These are phyloP conservation scores for Pleurotus eryngii DNA, from an alignment of 768 basidiomycete species.

Conservation along the genomic window DNA sequence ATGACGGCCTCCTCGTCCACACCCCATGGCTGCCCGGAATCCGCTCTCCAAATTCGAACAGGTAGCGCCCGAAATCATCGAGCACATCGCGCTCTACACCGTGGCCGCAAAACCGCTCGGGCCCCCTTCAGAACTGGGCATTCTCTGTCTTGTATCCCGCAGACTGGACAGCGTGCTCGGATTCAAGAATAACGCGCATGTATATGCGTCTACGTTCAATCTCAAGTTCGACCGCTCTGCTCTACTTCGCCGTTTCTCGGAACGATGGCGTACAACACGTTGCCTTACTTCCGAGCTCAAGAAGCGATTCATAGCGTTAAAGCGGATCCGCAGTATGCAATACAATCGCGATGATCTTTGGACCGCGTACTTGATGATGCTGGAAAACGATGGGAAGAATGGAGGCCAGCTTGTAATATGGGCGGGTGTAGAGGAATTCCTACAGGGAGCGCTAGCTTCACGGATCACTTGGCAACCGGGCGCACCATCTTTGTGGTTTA, in stretches of 20 bases:
- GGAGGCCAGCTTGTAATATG: conserved; percentile 38
- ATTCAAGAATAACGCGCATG: conserved; percentile 28
- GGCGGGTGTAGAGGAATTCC: conserved; percentile 23
- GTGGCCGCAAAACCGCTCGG: conserved; percentile 35
- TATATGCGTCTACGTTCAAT: conserved; percentile 43
- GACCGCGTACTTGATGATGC: conserved; percentile 49
- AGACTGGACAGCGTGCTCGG: conserved; percentile 32
- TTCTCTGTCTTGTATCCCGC: conserved; percentile 37
- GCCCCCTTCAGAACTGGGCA: conserved; percentile 36
- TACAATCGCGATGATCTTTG: conserved; percentile 42
- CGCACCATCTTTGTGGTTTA: conserved; percentile 15
- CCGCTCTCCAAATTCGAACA: conserved; percentile 14
- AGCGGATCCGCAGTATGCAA: conserved; percentile 32
- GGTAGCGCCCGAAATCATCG: conserved; percentile 28
- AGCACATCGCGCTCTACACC: conserved; percentile 40
- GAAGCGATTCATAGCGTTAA: conserved; percentile 37
- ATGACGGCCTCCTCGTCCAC: background rate
- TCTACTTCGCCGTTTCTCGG: conserved; percentile 33
- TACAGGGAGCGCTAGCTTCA: conserved; percentile 14
- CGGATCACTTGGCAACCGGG: conserved; percentile 10
- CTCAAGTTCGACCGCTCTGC: conserved; percentile 43
- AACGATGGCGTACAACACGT: conserved; percentile 31
- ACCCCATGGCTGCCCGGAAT: conserved; percentile 13
- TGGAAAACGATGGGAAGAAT: conserved; percentile 50
- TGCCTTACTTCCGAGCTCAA: conserved; percentile 41